phyloP scores from a whole-genome alignment of 73 alveolate genomes.

The Paramecium sonneborni region DNA sequence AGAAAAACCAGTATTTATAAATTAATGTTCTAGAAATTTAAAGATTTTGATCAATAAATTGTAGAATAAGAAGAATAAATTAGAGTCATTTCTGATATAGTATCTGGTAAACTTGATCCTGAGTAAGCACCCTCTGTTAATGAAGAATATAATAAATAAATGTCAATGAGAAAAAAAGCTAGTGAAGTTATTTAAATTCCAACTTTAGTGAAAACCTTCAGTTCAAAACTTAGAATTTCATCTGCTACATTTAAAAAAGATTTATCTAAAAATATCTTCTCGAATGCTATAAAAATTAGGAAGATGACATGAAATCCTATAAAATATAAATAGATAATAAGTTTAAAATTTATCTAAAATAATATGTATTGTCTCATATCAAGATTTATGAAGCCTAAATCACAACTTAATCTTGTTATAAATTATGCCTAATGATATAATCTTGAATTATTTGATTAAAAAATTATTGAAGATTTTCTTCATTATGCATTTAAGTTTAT shows the following conservation, averaged over 20 bases:
- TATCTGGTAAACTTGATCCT: background rate
- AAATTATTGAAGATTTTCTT: background rate
- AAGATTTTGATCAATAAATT: background rate
- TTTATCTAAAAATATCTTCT: background rate
- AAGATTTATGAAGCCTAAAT: background rate
- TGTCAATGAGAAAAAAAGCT: background rate
- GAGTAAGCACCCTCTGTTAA: background rate
- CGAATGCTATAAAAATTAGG: background rate
- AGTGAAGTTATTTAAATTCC: background rate
- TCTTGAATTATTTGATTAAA: background rate
- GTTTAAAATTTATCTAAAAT: background rate
- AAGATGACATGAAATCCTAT: background rate
- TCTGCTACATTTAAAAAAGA: conserved; percentile 29
- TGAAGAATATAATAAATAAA: background rate
- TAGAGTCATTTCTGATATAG: conserved; percentile 15
- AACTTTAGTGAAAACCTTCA: background rate
- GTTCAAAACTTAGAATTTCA: background rate
- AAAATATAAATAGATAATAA: background rate
- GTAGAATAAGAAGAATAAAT: background rate
- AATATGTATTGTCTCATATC: background rate
- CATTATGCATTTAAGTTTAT: background rate
- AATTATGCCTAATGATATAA: background rate
- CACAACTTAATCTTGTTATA: background rate
- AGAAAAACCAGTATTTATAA: conserved; percentile 4
- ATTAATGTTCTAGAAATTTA: background rate